phyloP scores from a whole-genome alignment of 768 basidiomycete species.

The Naematelia aurantialba region DNA sequence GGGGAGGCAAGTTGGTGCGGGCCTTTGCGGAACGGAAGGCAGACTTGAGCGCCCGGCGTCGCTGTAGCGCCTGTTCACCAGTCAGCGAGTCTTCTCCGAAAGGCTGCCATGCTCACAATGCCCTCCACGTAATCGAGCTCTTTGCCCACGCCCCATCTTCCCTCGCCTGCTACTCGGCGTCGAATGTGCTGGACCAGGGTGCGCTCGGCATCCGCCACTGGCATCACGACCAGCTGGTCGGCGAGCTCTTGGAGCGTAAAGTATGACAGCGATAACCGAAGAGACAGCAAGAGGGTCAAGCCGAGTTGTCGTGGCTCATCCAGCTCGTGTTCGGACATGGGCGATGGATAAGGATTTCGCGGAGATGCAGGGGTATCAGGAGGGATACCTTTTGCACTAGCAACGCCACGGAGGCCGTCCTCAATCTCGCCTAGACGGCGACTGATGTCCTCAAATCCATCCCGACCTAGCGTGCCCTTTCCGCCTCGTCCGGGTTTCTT shows the following conservation, averaged over 20 bases:
- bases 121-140: constrained; percentile 41
- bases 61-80: constrained; percentile 16
- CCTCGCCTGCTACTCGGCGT: constrained; percentile 40
- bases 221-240: constrained; percentile 30
- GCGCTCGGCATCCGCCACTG: constrained; percentile 39
- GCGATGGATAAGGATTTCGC: constrained; percentile 15
- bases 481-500: constrained; percentile 41
- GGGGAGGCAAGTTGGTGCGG: constrained; percentile 31
- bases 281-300: constrained; percentile 36
- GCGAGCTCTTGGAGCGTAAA: constrained; percentile 40
- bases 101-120: constrained; percentile 25
- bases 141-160: constrained; percentile 39
- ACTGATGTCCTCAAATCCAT: constrained; percentile 40
- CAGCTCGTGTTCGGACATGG: constrained; percentile 4
- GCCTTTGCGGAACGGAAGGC: constrained; percentile 45
- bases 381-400: constrained; percentile 1
- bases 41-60: constrained; percentile 35
- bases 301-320: constrained; percentile 30
- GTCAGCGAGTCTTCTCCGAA: neutral
- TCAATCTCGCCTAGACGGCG: constrained; percentile 37
- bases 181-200: constrained; percentile 42
- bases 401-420: constrained; percentile 21
- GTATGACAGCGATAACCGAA: constrained; percentile 45
- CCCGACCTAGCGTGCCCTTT: constrained; percentile 42
- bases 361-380: neutral